Evolutionary conservation across 1,284 basidiomycete genomes (phyloP).

Genomic region (Agroathelia rolfsii): DNA sequence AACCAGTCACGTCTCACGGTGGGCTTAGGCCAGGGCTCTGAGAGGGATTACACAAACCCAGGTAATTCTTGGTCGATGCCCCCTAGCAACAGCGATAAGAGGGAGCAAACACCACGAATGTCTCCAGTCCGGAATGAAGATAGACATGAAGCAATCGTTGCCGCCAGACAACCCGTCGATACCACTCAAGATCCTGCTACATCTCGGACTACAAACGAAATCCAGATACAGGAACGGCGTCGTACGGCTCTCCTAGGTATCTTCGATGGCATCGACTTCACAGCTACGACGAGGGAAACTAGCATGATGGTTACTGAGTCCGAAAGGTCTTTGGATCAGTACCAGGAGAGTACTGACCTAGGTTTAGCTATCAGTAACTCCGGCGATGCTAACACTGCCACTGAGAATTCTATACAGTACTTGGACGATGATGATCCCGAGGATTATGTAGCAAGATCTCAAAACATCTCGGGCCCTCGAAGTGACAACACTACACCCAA

Average conservation of each 20-base stretch:
- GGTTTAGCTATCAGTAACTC: constrained; percentile 31
- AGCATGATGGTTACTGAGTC: constrained; percentile 6
- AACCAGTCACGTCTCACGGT: too few species aligned
- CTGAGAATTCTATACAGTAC: constrained; percentile 20
- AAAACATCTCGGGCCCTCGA: not conserved
- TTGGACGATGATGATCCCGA: constrained; percentile 5
- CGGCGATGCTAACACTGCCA: constrained; percentile 17
- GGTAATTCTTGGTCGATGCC: too few species aligned
- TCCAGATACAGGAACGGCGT: constrained; percentile 19
- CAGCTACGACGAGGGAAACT: constrained; percentile 9
- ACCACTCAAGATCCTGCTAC: constrained; percentile 2
- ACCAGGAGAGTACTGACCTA: constrained; percentile 20
- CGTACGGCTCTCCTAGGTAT: constrained; percentile 33
- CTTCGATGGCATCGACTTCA: constrained; percentile 28
- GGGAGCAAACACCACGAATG: too few species aligned
- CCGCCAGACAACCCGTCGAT: constrained; percentile 3
- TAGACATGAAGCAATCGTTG: too few species aligned
- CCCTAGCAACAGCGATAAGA: too few species aligned
- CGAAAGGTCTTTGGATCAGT: constrained; percentile 23
- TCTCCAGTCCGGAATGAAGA: too few species aligned
- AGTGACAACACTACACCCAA: too few species aligned
- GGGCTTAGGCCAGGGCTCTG: too few species aligned
- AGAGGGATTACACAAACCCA: too few species aligned
- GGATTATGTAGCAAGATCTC: too few species aligned
- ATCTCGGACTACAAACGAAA: constrained; percentile 2